Conservation (phyloP, 352 stramenopile genomes). For the Phytophthora pinifolia region DNA sequence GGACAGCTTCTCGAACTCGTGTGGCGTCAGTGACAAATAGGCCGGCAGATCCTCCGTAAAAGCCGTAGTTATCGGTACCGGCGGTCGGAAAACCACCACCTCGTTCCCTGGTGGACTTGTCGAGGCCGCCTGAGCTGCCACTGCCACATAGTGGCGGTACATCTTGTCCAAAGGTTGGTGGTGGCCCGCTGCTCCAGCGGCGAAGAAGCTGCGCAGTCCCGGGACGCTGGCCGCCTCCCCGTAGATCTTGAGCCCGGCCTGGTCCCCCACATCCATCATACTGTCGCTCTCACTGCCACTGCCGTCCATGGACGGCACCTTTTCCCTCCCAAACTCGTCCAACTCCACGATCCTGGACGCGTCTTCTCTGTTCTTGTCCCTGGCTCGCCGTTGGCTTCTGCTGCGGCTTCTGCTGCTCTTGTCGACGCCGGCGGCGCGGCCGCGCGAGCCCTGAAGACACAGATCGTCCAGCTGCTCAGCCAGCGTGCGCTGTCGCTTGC, state of each 20-base stretch:
- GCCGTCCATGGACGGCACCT: slow-evolving; percentile 14
- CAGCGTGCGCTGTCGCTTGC: slow-evolving; percentile 67
- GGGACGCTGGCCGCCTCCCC: slow-evolving; percentile 28
- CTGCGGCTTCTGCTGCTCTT: slow-evolving; percentile 3
- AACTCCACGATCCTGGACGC: slow-evolving; percentile 22
- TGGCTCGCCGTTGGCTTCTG: slow-evolving; percentile 13
- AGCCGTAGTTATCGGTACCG: slow-evolving; percentile 4
- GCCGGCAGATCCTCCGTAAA: slow-evolving; percentile 32
- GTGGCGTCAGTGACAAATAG: slow-evolving; percentile 47
- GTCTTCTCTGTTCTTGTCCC: slow-evolving; percentile 4
- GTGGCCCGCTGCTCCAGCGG: slow-evolving; percentile 24
- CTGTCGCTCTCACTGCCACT: slow-evolving; percentile 30
- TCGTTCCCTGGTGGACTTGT: slow-evolving; percentile 33
- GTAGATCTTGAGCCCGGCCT: slow-evolving; percentile 35
- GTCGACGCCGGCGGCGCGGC: not conserved
- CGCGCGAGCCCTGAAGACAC: slow-evolving; percentile 32
- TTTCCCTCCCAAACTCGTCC: slow-evolving; percentile 23
- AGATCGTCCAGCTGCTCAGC: slow-evolving; percentile 61
- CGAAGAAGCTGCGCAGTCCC: slow-evolving; percentile 46
- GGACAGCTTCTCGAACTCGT: slow-evolving; percentile 45
- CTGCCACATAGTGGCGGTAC: slow-evolving; percentile 67
- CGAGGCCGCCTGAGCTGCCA: slow-evolving; percentile 31
- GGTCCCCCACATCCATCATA: slow-evolving; percentile 24
- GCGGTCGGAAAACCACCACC: slow-evolving; percentile 40
- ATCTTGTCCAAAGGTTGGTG: slow-evolving; percentile 59